phyloP scores from a whole-genome alignment of 78 protist genomes.

The Capsaspora owczarzaki region DNA sequence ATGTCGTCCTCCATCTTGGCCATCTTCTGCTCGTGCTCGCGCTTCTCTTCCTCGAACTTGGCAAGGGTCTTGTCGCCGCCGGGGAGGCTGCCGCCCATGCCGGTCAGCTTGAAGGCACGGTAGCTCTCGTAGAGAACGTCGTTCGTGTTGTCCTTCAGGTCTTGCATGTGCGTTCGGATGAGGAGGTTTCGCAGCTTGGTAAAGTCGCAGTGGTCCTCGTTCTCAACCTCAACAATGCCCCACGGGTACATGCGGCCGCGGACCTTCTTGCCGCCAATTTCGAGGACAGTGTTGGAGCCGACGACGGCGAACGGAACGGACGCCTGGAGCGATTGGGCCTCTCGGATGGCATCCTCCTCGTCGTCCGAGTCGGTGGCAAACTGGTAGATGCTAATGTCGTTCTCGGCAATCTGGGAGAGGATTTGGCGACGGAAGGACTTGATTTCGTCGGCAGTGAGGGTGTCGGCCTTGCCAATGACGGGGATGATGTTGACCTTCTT shows the following conservation, averaged over 20 bases:
- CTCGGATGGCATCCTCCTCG: neutral
- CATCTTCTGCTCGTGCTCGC: conserved; percentile 5
- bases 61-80: neutral
- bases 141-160: neutral
- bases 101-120: neutral
- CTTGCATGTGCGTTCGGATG: conserved; percentile 1
- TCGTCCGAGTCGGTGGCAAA: neutral
- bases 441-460: conserved; percentile 3
- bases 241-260: conserved; percentile 20
- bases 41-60: conserved; percentile 1
- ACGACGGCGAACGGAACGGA: neutral
- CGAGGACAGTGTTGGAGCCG: neutral
- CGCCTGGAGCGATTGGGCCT: neutral
- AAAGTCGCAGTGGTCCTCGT: conserved; percentile 5
- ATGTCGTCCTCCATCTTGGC: conserved; percentile 10
- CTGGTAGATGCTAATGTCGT: neutral
- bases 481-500: conserved; percentile 34
- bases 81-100: neutral
- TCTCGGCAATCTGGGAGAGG: neutral
- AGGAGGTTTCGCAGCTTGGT: neutral
- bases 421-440: neutral
- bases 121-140: conserved; percentile 1
- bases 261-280: neutral
- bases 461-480: conserved; percentile 29
- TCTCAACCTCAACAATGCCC: conserved; percentile 9